These are phyloP conservation scores for Davidsoniella virescens DNA, from an alignment of 2,329 filamentous ascomycete genomes.

Conservation along the genomic window DNA sequence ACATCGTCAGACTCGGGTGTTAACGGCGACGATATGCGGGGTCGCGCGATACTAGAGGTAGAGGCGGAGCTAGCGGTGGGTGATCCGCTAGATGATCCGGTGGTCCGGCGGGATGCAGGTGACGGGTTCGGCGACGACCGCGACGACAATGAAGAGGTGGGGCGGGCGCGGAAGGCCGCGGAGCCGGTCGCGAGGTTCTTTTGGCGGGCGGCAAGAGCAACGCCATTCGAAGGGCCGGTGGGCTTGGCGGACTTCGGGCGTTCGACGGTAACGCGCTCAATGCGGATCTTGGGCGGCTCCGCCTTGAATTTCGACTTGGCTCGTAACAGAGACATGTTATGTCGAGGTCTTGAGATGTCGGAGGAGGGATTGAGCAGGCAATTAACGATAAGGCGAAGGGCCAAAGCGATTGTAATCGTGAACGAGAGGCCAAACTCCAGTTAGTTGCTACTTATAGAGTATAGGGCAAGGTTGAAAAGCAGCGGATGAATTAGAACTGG, in stretches of 20 bases:
- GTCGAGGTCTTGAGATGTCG: not conserved
- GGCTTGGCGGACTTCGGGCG: constrained; percentile 24
- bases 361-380: not conserved
- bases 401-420: too few species aligned
- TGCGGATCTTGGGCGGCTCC: constrained; percentile 30
- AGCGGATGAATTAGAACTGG: too few species aligned
- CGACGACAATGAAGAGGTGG: constrained; percentile 5
- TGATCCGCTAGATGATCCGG: too few species aligned
- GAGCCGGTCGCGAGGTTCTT: constrained; percentile 5
- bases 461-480: too few species aligned
- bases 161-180: constrained; percentile 8
- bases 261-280: constrained; percentile 31
- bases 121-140: constrained; percentile 12
- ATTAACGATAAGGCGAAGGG: not conserved
- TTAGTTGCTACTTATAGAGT: too few species aligned
- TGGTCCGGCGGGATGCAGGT: not conserved
- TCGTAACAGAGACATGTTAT: constrained; percentile 22
- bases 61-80: not conserved
- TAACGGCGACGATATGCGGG: constrained; percentile 7
- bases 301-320: constrained; percentile 35
- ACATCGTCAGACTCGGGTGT: constrained; percentile 9
- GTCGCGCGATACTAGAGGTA: not conserved
- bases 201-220: constrained; percentile 15
- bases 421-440: too few species aligned
- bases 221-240: constrained; percentile 19